Evolutionary conservation across 768 basidiomycete species (phyloP).

Genomic region (Rhodotorula toruloides): DNA sequence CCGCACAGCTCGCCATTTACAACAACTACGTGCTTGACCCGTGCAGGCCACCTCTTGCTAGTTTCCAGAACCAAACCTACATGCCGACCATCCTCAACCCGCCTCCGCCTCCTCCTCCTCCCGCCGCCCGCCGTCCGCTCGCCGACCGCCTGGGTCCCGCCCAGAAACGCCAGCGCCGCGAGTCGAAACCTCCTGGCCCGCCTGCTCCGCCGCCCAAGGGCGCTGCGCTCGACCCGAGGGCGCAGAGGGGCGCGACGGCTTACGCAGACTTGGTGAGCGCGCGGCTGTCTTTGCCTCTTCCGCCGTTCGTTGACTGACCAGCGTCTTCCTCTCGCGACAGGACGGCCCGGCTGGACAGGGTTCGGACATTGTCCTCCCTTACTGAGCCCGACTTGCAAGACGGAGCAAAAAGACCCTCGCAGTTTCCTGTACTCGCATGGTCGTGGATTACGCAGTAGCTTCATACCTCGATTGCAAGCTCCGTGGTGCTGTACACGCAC

Average conservation of each 20-base stretch:
- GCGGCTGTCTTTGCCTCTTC: background rate
- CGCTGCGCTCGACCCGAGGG: slow-evolving; percentile 27
- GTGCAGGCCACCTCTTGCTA: slow-evolving; percentile 59
- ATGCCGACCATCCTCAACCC: slow-evolving; percentile 18
- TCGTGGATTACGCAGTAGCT: too few species aligned
- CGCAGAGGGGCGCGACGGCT: slow-evolving; percentile 13
- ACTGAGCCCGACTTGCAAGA: too few species aligned
- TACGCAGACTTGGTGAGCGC: slow-evolving; percentile 37
- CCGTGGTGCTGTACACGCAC: too few species aligned
- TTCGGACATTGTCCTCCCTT: slow-evolving; percentile 10
- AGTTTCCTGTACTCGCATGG: too few species aligned
- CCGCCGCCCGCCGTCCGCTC: background rate
- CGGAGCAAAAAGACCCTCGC: background rate
- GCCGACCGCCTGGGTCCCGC: slow-evolving; percentile 18
- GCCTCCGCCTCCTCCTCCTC: background rate
- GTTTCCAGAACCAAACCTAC: slow-evolving; percentile 17
- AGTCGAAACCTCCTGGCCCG: too few species aligned
- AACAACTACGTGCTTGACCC: slow-evolving; percentile 97
- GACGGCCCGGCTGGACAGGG: slow-evolving; percentile 10
- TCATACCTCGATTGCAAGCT: too few species aligned
- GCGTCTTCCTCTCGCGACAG: background rate
- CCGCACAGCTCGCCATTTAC: slow-evolving; percentile 62
- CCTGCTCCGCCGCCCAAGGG: slow-evolving; percentile 35
- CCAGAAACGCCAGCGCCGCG: slow-evolving; percentile 3
- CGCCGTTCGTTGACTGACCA: too few species aligned